phyloP scores from a whole-genome alignment of 345 rosid species.

The Capsella bursapastoris region DNA sequence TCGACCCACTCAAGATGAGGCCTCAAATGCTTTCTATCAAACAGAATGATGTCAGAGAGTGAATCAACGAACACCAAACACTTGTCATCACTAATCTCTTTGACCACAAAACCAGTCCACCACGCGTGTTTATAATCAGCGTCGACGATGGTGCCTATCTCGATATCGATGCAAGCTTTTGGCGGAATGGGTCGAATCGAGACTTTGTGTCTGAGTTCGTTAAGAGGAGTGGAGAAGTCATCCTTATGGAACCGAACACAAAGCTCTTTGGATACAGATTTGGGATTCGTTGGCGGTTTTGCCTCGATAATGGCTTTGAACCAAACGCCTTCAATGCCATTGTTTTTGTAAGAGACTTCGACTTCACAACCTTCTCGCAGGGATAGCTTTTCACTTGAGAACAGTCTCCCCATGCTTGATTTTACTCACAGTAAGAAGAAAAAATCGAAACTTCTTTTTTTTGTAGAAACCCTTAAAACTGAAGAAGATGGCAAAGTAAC shows the following conservation, averaged over 20 bases:
- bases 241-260: neutral
- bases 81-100: conserved; percentile 43
- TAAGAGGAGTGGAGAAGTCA: neutral
- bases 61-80: conserved; percentile 52
- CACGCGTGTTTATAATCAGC: conserved; percentile 49
- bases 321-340: neutral
- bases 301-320: neutral
- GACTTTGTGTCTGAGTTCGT: neutral
- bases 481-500: neutral
- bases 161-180: conserved; percentile 11
- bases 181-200: conserved; percentile 58
- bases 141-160: conserved; percentile 47
- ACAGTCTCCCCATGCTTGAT: neutral
- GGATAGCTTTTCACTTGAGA: neutral
- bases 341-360: neutral
- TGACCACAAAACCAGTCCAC: conserved; percentile 62
- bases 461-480: neutral
- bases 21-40: conserved; percentile 53
- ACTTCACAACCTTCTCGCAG: neutral
- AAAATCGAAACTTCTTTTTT: neutral
- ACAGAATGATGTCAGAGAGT: conserved; percentile 52
- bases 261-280: neutral
- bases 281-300: neutral
- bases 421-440: neutral
- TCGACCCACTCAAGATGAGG: conserved; percentile 52